Base-by-base conservation (phyloP, 805 yeast species). In the Wickerhamomyces hampshirensis region DNA sequence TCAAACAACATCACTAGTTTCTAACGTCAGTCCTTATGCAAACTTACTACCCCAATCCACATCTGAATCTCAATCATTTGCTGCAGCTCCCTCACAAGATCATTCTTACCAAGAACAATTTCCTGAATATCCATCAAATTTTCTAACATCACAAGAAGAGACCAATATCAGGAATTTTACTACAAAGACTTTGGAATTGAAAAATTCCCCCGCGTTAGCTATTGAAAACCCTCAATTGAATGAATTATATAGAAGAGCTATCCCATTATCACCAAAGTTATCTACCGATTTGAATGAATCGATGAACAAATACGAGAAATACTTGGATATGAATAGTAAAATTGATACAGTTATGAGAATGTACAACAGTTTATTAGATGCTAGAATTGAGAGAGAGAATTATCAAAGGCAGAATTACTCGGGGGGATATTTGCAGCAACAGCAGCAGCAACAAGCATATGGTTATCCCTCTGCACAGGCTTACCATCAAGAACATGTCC, bases 321-420 rank as follows among this genome's bases (percentile, higher is more conserved):
- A 80, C 43, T 71, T 83, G 44, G 85, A 83, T 32, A 67, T 84
- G 75, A 86, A 84, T 60, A 74, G 82, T 32, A 86, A 88, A 50
- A 71, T 88, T 37, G 80, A 84, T 37, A 79, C 87, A 5, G 80
- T 86, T 23, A 73, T 79, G 52, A 71, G 82, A 42, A 65, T 82
- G n/a, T 88, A 87, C 50, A 95, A 87, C 55, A 74, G 73, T 41
- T 69, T 83, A 33, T 65, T 87, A 40, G 95, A 88, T 40, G 62
- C 66, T 19, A 58, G 79, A 54, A 58, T 70, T 43, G 56, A 67
- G 50, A 55, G 61, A 40, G 58, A 73, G 23, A 37, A 30, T 15
- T 44, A 31, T 18, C 43, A 40, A 38, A 34, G 42, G 19, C 40
- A 61, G 33, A 62, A 55, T 28, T 54, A 56, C 30, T 31, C n/a